Conservation (phyloP, 2,329 filamentous ascomycete species). For the Trichoderma lentiforme region DNA sequence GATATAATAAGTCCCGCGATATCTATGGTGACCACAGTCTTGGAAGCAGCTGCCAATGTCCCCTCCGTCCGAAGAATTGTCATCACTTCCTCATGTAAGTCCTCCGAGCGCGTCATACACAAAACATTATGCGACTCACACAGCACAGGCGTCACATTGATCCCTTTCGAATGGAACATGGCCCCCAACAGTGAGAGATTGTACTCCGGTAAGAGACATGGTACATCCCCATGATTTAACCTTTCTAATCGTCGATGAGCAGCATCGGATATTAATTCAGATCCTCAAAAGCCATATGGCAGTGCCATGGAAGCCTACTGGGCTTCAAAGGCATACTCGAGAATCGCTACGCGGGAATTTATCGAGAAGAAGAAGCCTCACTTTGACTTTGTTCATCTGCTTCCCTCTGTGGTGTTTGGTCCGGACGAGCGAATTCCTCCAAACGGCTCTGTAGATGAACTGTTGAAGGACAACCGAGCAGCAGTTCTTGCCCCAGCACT, state of each 20-base stretch:
- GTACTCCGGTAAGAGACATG: conserved; percentile 14
- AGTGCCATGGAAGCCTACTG: conserved; percentile 21
- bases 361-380: conserved; percentile 4
- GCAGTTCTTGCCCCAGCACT: conserved; percentile 16
- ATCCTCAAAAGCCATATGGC: not conserved
- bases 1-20: conserved; percentile 18
- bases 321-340: conserved; percentile 19
- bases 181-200: conserved; percentile 17
- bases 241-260: not conserved
- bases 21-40: conserved; percentile 12
- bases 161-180: conserved; percentile 20
- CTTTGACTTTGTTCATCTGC: conserved; percentile 20
- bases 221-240: not conserved
- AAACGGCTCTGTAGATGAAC: not conserved
- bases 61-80: conserved; percentile 20
- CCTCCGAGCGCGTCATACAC: not conserved
- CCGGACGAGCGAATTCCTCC: conserved; percentile 14
- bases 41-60: conserved; percentile 15
- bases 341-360: conserved; percentile 6
- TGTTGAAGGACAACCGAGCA: conserved; percentile 11
- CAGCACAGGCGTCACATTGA: conserved; percentile 17
- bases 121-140: not conserved
- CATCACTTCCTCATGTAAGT: conserved; percentile 21
- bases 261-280: not conserved
- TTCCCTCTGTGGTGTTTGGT: conserved; percentile 21